phyloP scores from a whole-genome alignment of 2,329 filamentous ascomycete species.

The Paradendryphiella salina region DNA sequence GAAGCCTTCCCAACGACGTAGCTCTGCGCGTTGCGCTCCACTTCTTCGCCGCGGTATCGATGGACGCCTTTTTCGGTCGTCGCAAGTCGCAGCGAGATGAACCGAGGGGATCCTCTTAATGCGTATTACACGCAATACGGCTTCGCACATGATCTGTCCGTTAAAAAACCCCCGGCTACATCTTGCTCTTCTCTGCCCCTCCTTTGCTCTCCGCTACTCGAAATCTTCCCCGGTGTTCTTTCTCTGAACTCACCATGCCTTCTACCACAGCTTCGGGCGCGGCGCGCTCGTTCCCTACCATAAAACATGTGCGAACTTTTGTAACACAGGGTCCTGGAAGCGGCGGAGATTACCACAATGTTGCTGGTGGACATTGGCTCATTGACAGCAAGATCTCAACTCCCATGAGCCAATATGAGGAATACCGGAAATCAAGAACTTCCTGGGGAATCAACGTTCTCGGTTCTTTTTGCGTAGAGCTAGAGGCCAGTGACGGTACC shows the following conservation, averaged over 20 bases:
- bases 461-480: slow-evolving; percentile 87
- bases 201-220: slow-evolving; percentile 15
- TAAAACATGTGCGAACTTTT: slow-evolving; percentile 74
- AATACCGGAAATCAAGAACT: slow-evolving; percentile 84
- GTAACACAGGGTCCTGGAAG: slow-evolving; percentile 66
- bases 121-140: background rate
- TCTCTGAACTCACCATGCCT: slow-evolving; percentile 30
- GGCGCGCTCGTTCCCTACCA: slow-evolving; percentile 67
- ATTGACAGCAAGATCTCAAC: slow-evolving; percentile 92
- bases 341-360: slow-evolving; percentile 81
- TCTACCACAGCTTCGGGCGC: slow-evolving; percentile 27
- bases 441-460: slow-evolving; percentile 96
- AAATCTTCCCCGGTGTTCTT: slow-evolving; percentile 2
- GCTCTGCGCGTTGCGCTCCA: slow-evolving; percentile 24
- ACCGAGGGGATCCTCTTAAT: slow-evolving; percentile 31
- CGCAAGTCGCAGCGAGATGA: slow-evolving; percentile 36
- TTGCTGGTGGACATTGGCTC: slow-evolving; percentile 73
- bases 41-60: slow-evolving; percentile 16
- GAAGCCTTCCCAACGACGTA: slow-evolving; percentile 9
- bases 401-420: slow-evolving; percentile 85
- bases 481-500: slow-evolving; percentile 87
- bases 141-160: slow-evolving; percentile 18
- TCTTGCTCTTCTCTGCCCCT: slow-evolving; percentile 21
- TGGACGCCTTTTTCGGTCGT: slow-evolving; percentile 21
- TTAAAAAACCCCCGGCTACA: slow-evolving; percentile 21